Conservation (phyloP, 225 moss, liverwort and hornwort genomes). For the Rhytidiadelphus loreus region DNA sequence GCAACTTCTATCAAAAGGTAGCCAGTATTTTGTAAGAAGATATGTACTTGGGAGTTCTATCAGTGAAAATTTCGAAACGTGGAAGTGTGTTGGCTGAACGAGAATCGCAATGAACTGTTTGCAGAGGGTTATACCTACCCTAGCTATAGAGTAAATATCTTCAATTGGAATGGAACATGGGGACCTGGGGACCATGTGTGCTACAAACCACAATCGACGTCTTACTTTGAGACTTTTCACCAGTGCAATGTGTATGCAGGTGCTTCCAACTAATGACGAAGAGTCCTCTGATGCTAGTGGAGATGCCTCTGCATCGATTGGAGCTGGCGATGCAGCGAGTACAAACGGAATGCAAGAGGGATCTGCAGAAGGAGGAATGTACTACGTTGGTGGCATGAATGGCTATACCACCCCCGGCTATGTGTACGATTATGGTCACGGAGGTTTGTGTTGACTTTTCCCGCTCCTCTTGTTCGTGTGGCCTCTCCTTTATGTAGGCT, state of each 20-base stretch:
- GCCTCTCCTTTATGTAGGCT: background rate
- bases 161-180: background rate
- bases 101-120: background rate
- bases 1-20: background rate
- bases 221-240: conserved; percentile 11
- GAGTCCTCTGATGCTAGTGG: conserved; percentile 84
- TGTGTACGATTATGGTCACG: conserved; percentile 83
- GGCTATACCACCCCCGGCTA: conserved; percentile 74
- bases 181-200: background rate
- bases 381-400: conserved; percentile 69
- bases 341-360: conserved; percentile 68
- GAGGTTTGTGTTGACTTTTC: conserved; percentile 33
- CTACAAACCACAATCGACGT: background rate
- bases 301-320: conserved; percentile 83
- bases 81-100: background rate
- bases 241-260: conserved; percentile 37
- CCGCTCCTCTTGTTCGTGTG: background rate
- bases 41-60: background rate
- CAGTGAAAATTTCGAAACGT: background rate
- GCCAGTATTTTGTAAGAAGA: background rate
- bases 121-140: background rate
- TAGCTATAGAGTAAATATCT: background rate
- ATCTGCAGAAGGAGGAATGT: conserved; percentile 62
- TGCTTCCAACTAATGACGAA: conserved; percentile 69
- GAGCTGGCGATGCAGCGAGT: conserved; percentile 78